Evolutionary conservation across 306 rosid species (phyloP), one percentile per base, ranked within the genome.

Genomic region (Casuarina glauca): DNA sequence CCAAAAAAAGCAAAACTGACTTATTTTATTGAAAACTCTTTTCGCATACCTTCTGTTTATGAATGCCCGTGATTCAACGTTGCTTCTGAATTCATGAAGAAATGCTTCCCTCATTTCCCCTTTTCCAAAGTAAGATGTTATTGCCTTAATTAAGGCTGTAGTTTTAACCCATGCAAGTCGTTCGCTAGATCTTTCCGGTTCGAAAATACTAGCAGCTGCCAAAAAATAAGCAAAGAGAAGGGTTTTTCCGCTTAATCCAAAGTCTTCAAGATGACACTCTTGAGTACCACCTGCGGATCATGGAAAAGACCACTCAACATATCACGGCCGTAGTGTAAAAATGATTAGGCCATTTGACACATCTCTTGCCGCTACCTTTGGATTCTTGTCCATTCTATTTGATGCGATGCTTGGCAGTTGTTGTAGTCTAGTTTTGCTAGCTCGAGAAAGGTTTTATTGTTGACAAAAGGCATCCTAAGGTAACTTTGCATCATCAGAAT

Each of bases 361-460:
- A 62, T 52, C 39, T 32, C 35, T 49, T 70, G 54, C 5, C n/a
- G 79, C 78, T 89, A 93, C 99, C 85, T 83, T 63, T 87, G 91
- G 76, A 91, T 76, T 26, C 66, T 79, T 15, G 77, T 80, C 98
- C 98, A 93, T 19, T 96, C 99, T 5, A 45, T 76, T 26, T 83
- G 86, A 86, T 96, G 99, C 81, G 79, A 52, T 17, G 83, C 84
- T 81, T 91, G 98, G 78, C 99, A 96, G 53, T 80, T 82, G 88
- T 91, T 91, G 91, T 88, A 96, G 80, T 96, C 99, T 81, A 86
- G 42, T 73, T 93, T 93, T 1, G 97, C 99, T n/a, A 96, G 89
- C 82, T 93, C 96, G 0, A 96, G 86, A 76, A 86, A 96, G 17
- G 83, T 80, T 13, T 89, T 79, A 76, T 91, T 96, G 88, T 81